Percentiles rank a stretch among this genome's conserved stretches.
Evolutionary conservation across 2,329 filamentous ascomycete species (phyloP).

Genomic region (Scedosporium minutisporum): DNA sequence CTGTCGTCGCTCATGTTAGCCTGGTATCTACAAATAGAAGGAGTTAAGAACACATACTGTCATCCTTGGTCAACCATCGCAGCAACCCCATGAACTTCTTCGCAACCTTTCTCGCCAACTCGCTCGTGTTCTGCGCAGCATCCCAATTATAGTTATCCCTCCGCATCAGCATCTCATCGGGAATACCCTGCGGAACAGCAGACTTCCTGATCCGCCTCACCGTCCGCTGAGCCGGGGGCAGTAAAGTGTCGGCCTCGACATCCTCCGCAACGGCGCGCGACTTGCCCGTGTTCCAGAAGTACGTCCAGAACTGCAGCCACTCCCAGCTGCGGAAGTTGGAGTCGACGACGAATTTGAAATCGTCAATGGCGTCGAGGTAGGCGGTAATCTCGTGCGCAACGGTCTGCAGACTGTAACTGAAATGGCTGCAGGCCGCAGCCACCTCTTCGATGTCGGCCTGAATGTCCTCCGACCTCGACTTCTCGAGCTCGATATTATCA

Average conservation of each 20-base stretch:
- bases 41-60: constrained; percentile 27
- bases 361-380: constrained; percentile 76
- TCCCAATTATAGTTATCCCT: constrained; percentile 48
- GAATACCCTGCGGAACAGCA: constrained; percentile 46
- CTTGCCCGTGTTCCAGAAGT: constrained; percentile 13
- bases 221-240: constrained; percentile 20
- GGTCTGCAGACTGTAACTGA: constrained; percentile 82
- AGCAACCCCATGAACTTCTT: constrained; percentile 34
- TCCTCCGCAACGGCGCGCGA: constrained; percentile 21
- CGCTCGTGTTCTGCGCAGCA: constrained; percentile 37
- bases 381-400: constrained; percentile 83
- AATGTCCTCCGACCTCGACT: constrained; percentile 59
- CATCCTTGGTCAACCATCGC: constrained; percentile 42
- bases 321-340: constrained; percentile 59
- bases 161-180: constrained; percentile 40
- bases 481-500: constrained; percentile 63
- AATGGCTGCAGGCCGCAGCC: constrained; percentile 93
- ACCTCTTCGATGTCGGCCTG: constrained; percentile 96
- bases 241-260: constrained; percentile 31
- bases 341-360: constrained; percentile 65
- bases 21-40: background rate
- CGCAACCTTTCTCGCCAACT: constrained; percentile 32
- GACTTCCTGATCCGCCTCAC: constrained; percentile 25
- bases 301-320: constrained; percentile 76
- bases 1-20: constrained; percentile 13